Evolutionary conservation across 495 filamentous ascomycete genomes (phyloP).

Genomic region (Aspergillus taichungensis): DNA sequence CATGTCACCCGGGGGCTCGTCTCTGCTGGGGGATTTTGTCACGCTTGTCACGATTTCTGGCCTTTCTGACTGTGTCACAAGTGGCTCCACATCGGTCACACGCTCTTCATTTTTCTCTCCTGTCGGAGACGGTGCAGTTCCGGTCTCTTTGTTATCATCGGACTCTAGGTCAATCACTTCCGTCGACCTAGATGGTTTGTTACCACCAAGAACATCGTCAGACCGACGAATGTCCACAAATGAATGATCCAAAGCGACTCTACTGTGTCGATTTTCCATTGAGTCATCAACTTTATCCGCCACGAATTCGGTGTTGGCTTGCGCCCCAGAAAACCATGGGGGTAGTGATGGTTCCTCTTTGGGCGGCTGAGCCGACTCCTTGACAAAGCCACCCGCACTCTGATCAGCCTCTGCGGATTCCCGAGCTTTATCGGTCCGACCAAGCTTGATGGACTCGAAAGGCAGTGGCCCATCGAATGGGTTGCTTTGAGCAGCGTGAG

Average conservation of each 20-base stretch:
- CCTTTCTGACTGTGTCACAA: not conserved
- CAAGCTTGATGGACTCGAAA: constrained; percentile 77
- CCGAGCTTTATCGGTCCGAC: constrained; percentile 41
- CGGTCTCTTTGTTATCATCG: constrained; percentile 7
- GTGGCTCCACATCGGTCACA: not conserved
- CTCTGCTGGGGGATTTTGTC: constrained; percentile 1
- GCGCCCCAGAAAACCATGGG: constrained; percentile 65
- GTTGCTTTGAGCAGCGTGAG: constrained; percentile 5
- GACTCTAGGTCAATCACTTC: constrained; percentile 35
- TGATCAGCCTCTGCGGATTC: constrained; percentile 32
- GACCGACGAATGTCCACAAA: constrained; percentile 33
- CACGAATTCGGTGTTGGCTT: constrained; percentile 25
- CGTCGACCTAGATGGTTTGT: constrained; percentile 21
- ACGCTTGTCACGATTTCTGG: constrained; percentile 7
- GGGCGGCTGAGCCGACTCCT: constrained; percentile 33
- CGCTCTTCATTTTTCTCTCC: not conserved
- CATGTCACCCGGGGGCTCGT: too few species aligned
- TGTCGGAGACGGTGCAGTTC: not conserved
- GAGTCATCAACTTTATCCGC: constrained; percentile 20
- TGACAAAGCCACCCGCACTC: constrained; percentile 61
- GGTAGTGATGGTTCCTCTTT: constrained; percentile 59
- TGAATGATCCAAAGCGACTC: constrained; percentile 23
- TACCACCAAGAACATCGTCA: constrained; percentile 39
- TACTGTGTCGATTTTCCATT: constrained; percentile 10
- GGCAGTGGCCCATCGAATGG: constrained; percentile 70